Base-by-base conservation (phyloP, 2,329 filamentous ascomycete genomes). In the Pseudonectria foliicola region DNA sequence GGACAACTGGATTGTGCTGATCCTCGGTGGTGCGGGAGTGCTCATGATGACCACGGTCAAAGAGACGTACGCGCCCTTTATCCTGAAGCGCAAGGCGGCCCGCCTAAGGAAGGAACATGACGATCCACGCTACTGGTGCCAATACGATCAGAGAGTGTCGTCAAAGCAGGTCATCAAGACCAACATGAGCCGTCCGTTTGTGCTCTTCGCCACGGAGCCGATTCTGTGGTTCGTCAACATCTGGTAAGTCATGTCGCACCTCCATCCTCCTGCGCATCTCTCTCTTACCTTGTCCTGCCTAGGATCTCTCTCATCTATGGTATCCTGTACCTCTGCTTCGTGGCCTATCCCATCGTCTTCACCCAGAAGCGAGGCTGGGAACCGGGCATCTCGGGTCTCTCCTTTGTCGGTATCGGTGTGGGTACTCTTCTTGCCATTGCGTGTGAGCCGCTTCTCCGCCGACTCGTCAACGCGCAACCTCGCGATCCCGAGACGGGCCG, bases 321-420 rank as follows among this genome's bases (percentile, higher is more conserved):
- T 13, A 87, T 94, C 27, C 68, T 95, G 2, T 92, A 92, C 53
- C 77, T 95, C 23, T 93, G 86, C 61, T 95, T 95, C 63, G 82
- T 93, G 12, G 86, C 85, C 10, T 93, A 93, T 56, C 88, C 88
- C 0, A 82, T 93, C 39, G 82, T 94, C 38, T 95, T 92, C 60
- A 68, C 71, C 10, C 67, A 82, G 27, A 56, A 73, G 38, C 82
- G 89, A 13, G 85, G 85, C 40, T 95, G 88, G 89, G 70, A 70
- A 3, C 68, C 82, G 0, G 80, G 84, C 1, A 61, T 83, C 25
- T 77, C 80, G 0, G 88, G 89, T 1, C 73, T 95, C 3, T 75
- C 86, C 2, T 95, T 93, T 58, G 51, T 81, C 6, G 89, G 75
- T n/a, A 67, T 79, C 13, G 77, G 73, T n/a, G 60, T 74, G 13